Evolutionary conservation across 2,329 filamentous ascomycete species (phyloP), one percentile per base, ranked within the genome.

Genomic region (Thielaviopsis musarum): DNA sequence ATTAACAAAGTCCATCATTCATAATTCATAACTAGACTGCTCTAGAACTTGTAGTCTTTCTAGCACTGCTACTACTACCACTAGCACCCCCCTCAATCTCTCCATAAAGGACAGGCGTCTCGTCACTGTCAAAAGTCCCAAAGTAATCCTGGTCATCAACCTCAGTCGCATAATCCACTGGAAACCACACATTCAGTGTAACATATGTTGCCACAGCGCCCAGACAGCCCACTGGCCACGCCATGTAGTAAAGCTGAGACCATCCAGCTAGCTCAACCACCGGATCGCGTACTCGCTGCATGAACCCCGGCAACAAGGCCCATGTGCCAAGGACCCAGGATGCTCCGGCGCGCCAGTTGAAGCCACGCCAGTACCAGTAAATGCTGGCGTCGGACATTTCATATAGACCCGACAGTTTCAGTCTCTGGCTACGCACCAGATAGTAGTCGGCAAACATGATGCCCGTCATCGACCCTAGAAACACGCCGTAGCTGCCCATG

Each of bases 381-480:
- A 70, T 70, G 54, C 72, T 72, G 28, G 67, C 63, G 7, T 69
- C 70, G 2, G 66, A 64, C 5, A 61, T 62, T 45, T 71, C 66
- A 64, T 75, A 75, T 17, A 75, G 64, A 9, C 69, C 71, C n/a
- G 53, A 71, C 26, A 75, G 67, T 61, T 75, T 71, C 61, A 71
- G 67, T 34, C 68, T 66, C 48, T 66, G 64, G 41, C 66, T 65
- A 61, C 73, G 71, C 62, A 70, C 62, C 24, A 71, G 56, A 67
- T 68, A 71, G 62, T 67, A 75, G 62, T 75, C 73, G 45, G 67
- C 66, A 17, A 67, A 66, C 49, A 74, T 67, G 54, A 73, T 69
- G 49, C 70, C 72, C 5, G 71, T 67, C 30, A 76, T 71, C 12
- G 73, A 72, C 0, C 67, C 70, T 61, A 72, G 66, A 63, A 72